These are phyloP conservation scores for Aspergillus transmontanensis DNA, from an alignment of 2,329 filamentous ascomycete genomes.

Conservation along the genomic window DNA sequence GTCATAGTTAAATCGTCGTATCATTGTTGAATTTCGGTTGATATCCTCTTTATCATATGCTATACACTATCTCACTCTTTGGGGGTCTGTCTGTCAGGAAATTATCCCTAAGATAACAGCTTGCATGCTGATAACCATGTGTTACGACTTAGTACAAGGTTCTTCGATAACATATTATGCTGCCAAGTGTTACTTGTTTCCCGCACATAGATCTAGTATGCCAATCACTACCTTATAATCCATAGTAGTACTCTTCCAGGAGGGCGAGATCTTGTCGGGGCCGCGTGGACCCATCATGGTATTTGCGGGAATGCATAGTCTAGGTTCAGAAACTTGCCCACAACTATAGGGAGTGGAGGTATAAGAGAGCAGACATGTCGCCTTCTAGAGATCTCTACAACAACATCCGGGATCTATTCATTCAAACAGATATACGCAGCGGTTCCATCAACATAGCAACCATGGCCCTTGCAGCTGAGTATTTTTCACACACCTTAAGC, in stretches of 20 bases:
- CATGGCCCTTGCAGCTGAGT: not conserved
- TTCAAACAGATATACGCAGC: too few relatives aligned
- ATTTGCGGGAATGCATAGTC: not conserved
- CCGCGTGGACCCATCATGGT: not conserved
- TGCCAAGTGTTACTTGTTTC: not conserved
- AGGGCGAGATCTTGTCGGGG: not conserved
- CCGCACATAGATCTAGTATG: not conserved
- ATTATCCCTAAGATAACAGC: too few relatives aligned
- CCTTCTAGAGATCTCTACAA: too few relatives aligned
- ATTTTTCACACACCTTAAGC: not conserved
- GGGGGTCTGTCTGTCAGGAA: too few relatives aligned
- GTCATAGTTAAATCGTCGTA: too few relatives aligned
- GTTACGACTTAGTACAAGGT: too few relatives aligned
- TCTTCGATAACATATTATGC: too few relatives aligned
- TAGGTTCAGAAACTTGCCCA: not conserved
- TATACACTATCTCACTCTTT: too few relatives aligned
- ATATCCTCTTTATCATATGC: too few relatives aligned
- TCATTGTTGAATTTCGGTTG: too few relatives aligned
- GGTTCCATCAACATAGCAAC: not conserved
- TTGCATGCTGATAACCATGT: too few relatives aligned
- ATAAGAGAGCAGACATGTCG: not conserved
- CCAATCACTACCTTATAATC: not conserved
- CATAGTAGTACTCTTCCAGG: not conserved
- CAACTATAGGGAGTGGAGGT: not conserved
- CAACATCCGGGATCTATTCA: too few relatives aligned